These are phyloP conservation scores for Trametes gibbosa DNA, from an alignment of 768 basidiomycete genomes.

Conservation along the genomic window DNA sequence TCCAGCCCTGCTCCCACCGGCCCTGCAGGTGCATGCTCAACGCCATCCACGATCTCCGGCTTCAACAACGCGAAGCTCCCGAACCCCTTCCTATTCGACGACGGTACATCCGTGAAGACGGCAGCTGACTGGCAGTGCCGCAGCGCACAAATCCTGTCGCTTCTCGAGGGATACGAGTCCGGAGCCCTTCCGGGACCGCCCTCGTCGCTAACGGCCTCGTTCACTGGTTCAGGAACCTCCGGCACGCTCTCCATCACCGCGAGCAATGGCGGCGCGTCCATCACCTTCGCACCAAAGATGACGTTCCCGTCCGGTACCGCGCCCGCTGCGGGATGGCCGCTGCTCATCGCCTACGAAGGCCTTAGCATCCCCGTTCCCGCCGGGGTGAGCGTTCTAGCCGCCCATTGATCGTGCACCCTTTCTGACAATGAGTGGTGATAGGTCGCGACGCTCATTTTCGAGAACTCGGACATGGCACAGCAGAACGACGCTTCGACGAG, in stretches of 20 bases:
- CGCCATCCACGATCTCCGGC: conserved; percentile 23
- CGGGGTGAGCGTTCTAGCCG: conserved; percentile 20
- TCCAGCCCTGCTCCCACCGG: conserved; percentile 5
- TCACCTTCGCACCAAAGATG: conserved; percentile 48
- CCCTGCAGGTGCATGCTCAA: conserved; percentile 18
- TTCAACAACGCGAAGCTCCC: conserved; percentile 45
- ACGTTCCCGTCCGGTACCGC: conserved; percentile 42
- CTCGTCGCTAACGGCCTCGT: conserved; percentile 41
- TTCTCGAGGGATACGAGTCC: conserved; percentile 52
- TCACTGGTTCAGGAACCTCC: conserved; percentile 32
- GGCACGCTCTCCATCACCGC: conserved; percentile 49
- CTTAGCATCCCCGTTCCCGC: conserved; percentile 35
- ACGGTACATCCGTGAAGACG: conserved; percentile 42
- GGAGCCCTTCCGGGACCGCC: conserved; percentile 51
- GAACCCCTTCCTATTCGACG: conserved; percentile 52
- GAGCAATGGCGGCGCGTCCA: conserved; percentile 43
- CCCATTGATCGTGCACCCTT: not conserved
- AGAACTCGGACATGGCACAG: conserved; percentile 53
- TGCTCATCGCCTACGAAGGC: conserved; percentile 51
- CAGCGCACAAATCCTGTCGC: conserved; percentile 43
- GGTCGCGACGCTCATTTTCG: conserved; percentile 48
- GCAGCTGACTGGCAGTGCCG: conserved; percentile 52
- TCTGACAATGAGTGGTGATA: not conserved
- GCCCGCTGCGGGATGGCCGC: conserved; percentile 41
- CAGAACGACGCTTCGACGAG: conserved; percentile 41